A percentile compares a stretch with the other conserved stretches of the same genome.
Evolutionary conservation across 2,329 filamentous ascomycete genomes (phyloP).

Genomic region (Fusarium chlamydosporum): DNA sequence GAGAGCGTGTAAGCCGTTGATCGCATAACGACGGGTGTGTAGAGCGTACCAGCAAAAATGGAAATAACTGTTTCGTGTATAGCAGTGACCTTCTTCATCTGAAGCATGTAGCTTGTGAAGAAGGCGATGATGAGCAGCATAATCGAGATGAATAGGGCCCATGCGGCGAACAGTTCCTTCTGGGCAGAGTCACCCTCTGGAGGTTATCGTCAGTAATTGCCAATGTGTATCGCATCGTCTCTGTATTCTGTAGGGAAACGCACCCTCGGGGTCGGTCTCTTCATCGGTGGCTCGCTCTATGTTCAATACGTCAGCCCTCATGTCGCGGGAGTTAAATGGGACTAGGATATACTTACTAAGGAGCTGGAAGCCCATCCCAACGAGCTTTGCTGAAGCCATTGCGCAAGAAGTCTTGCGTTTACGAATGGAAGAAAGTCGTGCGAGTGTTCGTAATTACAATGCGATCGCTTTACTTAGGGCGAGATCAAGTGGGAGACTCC

Average conservation of each 20-base stretch:
- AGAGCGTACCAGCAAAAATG: slow-evolving; percentile 85
- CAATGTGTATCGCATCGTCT: slow-evolving; percentile 1
- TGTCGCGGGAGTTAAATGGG: slow-evolving; percentile 8
- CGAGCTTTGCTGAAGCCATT: slow-evolving; percentile 48
- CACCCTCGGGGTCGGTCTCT: slow-evolving; percentile 56
- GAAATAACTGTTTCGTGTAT: slow-evolving; percentile 98
- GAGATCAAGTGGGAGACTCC: slow-evolving; percentile 42
- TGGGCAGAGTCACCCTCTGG: slow-evolving; percentile 83
- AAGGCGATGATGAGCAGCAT: slow-evolving; percentile 93
- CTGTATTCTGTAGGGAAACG: slow-evolving; percentile 21
- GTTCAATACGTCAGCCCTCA: slow-evolving; percentile 43
- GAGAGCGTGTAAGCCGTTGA: slow-evolving; percentile 37
- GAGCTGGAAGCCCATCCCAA: slow-evolving; percentile 53
- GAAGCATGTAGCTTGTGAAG: slow-evolving; percentile 96
- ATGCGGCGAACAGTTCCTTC: slow-evolving; percentile 95
- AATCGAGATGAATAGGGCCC: slow-evolving; percentile 97
- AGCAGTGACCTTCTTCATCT: slow-evolving; percentile 96
- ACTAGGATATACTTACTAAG: slow-evolving; percentile 48
- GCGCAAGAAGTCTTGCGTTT: slow-evolving; percentile 18
- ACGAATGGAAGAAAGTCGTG: neutral
- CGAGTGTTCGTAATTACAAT: slow-evolving; percentile 10
- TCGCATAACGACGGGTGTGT: slow-evolving; percentile 27
- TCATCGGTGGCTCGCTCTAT: slow-evolving; percentile 51
- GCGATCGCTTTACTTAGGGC: slow-evolving; percentile 32
- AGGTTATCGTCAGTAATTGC: slow-evolving; percentile 40